Evolutionary conservation across 2,329 filamentous ascomycete genomes (phyloP).

Genomic region (Domatiomyces catenatus): DNA sequence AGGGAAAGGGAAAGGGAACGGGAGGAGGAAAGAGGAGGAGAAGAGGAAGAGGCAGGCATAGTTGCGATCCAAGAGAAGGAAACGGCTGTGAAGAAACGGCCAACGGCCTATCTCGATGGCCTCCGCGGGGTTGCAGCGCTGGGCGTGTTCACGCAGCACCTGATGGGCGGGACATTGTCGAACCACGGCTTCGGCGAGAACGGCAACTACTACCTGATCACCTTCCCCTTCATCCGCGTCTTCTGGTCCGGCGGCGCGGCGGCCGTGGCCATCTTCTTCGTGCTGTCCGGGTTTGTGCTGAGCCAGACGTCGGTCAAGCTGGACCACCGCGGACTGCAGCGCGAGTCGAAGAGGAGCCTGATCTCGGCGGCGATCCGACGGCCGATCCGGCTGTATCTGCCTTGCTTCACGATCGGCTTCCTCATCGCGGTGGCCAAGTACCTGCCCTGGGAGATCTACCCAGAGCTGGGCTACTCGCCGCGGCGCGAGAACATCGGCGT

Average conservation of each 20-base stretch:
- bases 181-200: constrained; percentile 26
- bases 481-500: constrained; percentile 3
- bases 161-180: constrained; percentile 22
- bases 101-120: constrained; percentile 19
- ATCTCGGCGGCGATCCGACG: constrained; percentile 31
- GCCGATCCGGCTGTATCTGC: constrained; percentile 29
- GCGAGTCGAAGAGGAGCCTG: constrained; percentile 23
- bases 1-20: not conserved
- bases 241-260: constrained; percentile 10
- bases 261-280: constrained; percentile 32
- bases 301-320: constrained; percentile 28
- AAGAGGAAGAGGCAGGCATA: not conserved
- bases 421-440: constrained; percentile 27
- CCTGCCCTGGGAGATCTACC: constrained; percentile 27
- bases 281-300: constrained; percentile 34
- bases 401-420: constrained; percentile 26
- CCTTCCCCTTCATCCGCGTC: constrained; percentile 28
- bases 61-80: not conserved
- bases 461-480: not conserved
- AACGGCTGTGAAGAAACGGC: not conserved
- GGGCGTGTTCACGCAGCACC: constrained; percentile 12
- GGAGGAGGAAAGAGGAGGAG: not conserved
- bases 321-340: constrained; percentile 23
- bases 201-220: constrained; percentile 22
- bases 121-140: constrained; percentile 18